Percentiles rank a stretch among this genome's conserved stretches.
phyloP scores from a whole-genome alignment of 1,139 yeast species.

The Hyphopichia pseudoburtonii region DNA sequence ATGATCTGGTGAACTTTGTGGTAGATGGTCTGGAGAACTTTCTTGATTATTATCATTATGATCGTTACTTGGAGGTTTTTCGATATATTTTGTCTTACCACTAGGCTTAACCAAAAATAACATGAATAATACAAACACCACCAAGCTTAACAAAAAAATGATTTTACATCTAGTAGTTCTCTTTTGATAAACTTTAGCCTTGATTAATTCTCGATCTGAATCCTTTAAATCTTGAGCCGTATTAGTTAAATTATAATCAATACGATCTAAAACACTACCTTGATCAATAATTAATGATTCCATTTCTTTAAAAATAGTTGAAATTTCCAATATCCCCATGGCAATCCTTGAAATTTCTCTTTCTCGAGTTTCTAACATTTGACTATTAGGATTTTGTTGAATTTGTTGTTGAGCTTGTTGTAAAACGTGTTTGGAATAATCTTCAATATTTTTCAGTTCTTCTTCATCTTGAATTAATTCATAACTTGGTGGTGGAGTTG shows the following conservation, averaged over 20 bases:
- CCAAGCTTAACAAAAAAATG: conserved; percentile 66
- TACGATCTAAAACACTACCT: conserved; percentile 89
- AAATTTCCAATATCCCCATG: conserved; percentile 89
- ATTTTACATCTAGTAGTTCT: conserved; percentile 89
- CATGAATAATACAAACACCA: conserved; percentile 72
- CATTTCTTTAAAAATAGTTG: conserved; percentile 90
- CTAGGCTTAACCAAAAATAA: conserved; percentile 69
- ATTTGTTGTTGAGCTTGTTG: conserved; percentile 49
- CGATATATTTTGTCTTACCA: conserved; percentile 22
- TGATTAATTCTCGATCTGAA: conserved; percentile 74
- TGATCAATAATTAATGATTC: conserved; percentile 92
- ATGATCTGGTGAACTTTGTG: too few species aligned
- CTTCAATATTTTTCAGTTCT: conserved; percentile 39
- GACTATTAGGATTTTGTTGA: conserved; percentile 30
- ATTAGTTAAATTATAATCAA: conserved; percentile 84
- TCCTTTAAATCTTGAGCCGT: conserved; percentile 73
- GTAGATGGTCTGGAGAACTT: not conserved
- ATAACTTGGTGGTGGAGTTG: conserved; percentile 6
- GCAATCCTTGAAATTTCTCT: conserved; percentile 88
- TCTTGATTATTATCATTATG: not conserved
- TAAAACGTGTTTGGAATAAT: conserved; percentile 40
- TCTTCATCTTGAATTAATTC: conserved; percentile 46
- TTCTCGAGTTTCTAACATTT: conserved; percentile 70
- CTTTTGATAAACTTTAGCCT: conserved; percentile 81
- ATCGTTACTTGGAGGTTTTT: conserved; percentile 16